Evolutionary conservation across 768 basidiomycete genomes (phyloP).

Genomic region (Tylopilus vinaceipallidus): DNA sequence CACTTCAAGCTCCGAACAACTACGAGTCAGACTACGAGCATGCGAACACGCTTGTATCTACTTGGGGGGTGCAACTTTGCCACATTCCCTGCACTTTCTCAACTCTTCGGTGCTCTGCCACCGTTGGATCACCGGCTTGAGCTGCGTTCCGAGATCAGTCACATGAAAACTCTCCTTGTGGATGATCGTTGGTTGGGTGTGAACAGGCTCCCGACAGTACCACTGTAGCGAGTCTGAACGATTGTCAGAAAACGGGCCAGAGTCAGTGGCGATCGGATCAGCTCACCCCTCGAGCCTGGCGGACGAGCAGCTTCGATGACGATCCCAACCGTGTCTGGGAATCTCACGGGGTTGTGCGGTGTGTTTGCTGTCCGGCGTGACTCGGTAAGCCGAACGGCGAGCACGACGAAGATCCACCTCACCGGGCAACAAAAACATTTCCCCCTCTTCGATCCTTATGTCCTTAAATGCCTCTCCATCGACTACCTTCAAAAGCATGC

Average conservation of each 20-base stretch:
- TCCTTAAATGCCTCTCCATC: constrained; percentile 80
- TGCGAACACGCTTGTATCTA: too few relatives aligned
- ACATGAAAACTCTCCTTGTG: constrained; percentile 85
- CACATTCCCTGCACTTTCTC: constrained; percentile 73
- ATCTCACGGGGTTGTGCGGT: constrained; percentile 94
- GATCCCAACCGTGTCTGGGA: constrained; percentile 85
- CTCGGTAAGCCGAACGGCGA: background rate
- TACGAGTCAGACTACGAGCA: background rate
- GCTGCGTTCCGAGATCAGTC: constrained; percentile 87
- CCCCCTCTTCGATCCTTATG: constrained; percentile 88
- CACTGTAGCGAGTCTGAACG: constrained; percentile 83
- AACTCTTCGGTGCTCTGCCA: constrained; percentile 71
- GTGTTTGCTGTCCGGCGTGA: constrained; percentile 68
- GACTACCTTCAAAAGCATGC: constrained; percentile 85
- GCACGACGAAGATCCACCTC: constrained; percentile 14
- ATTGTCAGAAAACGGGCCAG: background rate
- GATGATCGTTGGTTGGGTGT: constrained; percentile 69
- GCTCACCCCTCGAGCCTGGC: constrained; percentile 65
- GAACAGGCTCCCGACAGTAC: constrained; percentile 74
- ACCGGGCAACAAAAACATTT: constrained; percentile 97
- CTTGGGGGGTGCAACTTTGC: constrained; percentile 57
- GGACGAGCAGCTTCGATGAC: constrained; percentile 89
- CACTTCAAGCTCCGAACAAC: constrained; percentile 19
- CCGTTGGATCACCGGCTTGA: constrained; percentile 85
- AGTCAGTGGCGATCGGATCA: background rate